Base-by-base conservation (phyloP, 306 rosid genomes). In the Senna tora region DNA sequence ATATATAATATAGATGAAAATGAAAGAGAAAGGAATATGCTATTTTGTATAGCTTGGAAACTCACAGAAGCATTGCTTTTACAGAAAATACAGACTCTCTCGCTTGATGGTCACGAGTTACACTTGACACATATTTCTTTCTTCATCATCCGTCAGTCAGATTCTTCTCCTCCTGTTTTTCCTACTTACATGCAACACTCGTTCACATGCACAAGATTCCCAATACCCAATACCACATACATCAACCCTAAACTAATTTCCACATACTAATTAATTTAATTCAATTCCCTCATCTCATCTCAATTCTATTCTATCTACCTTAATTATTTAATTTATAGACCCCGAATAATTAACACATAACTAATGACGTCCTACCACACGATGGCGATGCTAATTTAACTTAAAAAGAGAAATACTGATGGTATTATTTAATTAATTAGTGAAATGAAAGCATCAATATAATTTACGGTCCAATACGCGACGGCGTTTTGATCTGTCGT, bases 401-500 rank as follows among this genome's bases (percentile, higher is more conserved):
- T n/a, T n/a, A n/a, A n/a, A n/a, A n/a, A n/a, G n/a, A n/a, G n/a
- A n/a, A n/a, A n/a, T n/a, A n/a, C n/a, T n/a, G n/a, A n/a, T n/a
- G n/a, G n/a, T n/a, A n/a, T n/a, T n/a, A n/a, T n/a, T n/a, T n/a
- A n/a, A n/a, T n/a, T n/a, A n/a, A n/a, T n/a, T n/a, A n/a, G n/a
- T n/a, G n/a, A n/a, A n/a, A n/a, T n/a, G n/a, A n/a, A n/a, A n/a
- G n/a, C n/a, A n/a, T n/a, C n/a, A n/a, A 51, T 79, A 56, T 7
- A 80, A 39, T 69, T 83, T 85, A 59, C 88, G 85, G 58, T 85
- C 90, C 9, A 90, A 38, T 1, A 87, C 84, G 38, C 97, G 96
- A 14, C 97, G 82, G 10, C 99, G 70, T 77, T 94, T 94, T 0
- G 97, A 94, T 73, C 90, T 80, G 16, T 91, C 97, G 13, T 61